Evolutionary conservation across 2,329 filamentous ascomycete species (phyloP).

Genomic region (Raffaelea ambrosiae): DNA sequence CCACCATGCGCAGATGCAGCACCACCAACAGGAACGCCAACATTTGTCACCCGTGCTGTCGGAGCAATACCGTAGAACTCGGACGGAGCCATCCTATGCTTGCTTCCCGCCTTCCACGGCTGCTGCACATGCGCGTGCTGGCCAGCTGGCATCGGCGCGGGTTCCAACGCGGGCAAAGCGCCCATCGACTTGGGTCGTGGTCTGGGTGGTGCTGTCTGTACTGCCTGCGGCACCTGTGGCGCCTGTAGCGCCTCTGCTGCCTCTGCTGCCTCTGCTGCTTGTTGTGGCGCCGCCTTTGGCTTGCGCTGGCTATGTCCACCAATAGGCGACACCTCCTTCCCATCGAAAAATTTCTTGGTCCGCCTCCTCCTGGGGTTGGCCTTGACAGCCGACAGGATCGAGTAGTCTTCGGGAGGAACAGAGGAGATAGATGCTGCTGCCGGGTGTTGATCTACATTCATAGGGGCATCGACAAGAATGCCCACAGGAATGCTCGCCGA

Average conservation of each 20-base stretch:
- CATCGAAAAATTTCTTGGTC: slow-evolving; percentile 10
- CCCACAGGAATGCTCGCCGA: no score
- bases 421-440: no score
- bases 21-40: no score
- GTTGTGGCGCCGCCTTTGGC: not conserved
- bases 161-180: not conserved
- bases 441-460: no score
- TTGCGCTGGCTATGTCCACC: not conserved
- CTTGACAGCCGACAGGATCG: slow-evolving; percentile 45
- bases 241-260: not conserved
- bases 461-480: no score
- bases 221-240: no score
- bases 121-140: not conserved
- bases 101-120: no score
- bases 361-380: slow-evolving; percentile 22
- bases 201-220: not conserved
- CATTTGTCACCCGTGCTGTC: no score
- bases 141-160: not conserved
- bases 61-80: no score
- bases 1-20: no score
- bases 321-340: not conserved
- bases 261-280: not conserved
- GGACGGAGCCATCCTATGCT: no score
- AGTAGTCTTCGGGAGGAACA: slow-evolving; percentile 14
- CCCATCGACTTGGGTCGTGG: slow-evolving; percentile 6